These are phyloP conservation scores for Penicillium nucicola DNA, from an alignment of 495 filamentous ascomycete genomes.

Conservation along the genomic window DNA sequence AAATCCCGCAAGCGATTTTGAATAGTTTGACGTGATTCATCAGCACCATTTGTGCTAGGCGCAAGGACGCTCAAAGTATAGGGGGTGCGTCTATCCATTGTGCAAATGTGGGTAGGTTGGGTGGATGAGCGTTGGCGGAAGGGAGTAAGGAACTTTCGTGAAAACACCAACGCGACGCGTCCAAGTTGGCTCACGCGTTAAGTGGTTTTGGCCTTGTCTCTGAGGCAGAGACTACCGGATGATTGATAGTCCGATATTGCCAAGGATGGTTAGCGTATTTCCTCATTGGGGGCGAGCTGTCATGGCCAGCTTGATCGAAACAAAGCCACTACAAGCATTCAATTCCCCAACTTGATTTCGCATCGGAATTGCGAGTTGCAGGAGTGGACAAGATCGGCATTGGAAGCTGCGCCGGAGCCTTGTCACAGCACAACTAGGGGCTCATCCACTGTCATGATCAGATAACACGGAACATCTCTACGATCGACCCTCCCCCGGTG, in stretches of 20 bases:
- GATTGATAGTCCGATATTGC: neutral
- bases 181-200: constrained; percentile 37
- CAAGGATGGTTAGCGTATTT: constrained; percentile 20
- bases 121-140: constrained; percentile 10
- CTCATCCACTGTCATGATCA: constrained; percentile 41
- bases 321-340: constrained; percentile 22
- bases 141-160: constrained; percentile 30
- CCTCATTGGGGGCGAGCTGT: constrained; percentile 34
- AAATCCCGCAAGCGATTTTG: constrained; percentile 66
- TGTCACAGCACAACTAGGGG: neutral
- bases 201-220: constrained; percentile 33
- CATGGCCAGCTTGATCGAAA: constrained; percentile 18
- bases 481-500: constrained; percentile 30
- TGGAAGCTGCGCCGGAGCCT: neutral
- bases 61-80: constrained; percentile 80
- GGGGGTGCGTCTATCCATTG: constrained; percentile 85
- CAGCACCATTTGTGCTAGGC: constrained; percentile 57
- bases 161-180: constrained; percentile 33
- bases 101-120: constrained; percentile 21
- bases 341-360: neutral
- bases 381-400: neutral
- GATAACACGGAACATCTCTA: constrained; percentile 33
- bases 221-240: constrained; percentile 18
- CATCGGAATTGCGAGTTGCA: constrained; percentile 1
- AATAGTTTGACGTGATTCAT: constrained; percentile 55